Base-by-base conservation (phyloP, 768 basidiomycete species). In the Pleurotus ostreatus region DNA sequence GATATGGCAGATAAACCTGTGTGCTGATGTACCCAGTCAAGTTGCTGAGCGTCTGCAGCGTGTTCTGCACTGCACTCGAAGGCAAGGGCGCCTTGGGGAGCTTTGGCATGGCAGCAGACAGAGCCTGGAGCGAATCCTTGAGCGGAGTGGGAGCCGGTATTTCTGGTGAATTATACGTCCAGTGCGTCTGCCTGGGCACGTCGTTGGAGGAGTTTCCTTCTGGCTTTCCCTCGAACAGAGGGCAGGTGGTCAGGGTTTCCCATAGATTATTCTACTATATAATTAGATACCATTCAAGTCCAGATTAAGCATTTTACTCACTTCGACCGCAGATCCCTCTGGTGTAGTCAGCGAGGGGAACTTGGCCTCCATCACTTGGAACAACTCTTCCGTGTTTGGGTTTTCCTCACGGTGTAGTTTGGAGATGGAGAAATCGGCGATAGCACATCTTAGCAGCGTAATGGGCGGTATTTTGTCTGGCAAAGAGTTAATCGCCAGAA, bases 11-110 rank as follows among this genome's bases (percentile, higher is more conserved):
- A 34, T 90, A 92, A 2, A 87, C 80, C 61, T 90, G 86, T 7
- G 86, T 78, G 56, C 86, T 85, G 63, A 92, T 80, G 67, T 89
- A 90, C 4, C 90, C 89, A 0, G 89, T 92, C 58, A 92, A 79
- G 62, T 89, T 85, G 1, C 85, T 78, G 39, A 91, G 75, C 0
- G 80, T 66, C 64, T 90, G 80, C 5, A 91, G 71, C 8, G 84
- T 84, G 62, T 83, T 78, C 61, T 88, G 86, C 63, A 76, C 74
- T 5, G 77, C 71, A 44, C 69, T 76, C 22, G 68, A 15, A 18
- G 34, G 18, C 13, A 18, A 16, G 11, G 13, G 37, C 3, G 13
- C 18, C 20, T 22, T 53, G 9, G 20, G 18, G 8, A 63, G 56
- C 59, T 61, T 59, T 66, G 69, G 13, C n/a, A 80, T 60, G n/a